Percentiles rank a stretch among this genome's conserved stretches.
These are phyloP conservation scores for Glonium stellatum DNA, from an alignment of 495 filamentous ascomycete genomes.

Conservation along the genomic window DNA sequence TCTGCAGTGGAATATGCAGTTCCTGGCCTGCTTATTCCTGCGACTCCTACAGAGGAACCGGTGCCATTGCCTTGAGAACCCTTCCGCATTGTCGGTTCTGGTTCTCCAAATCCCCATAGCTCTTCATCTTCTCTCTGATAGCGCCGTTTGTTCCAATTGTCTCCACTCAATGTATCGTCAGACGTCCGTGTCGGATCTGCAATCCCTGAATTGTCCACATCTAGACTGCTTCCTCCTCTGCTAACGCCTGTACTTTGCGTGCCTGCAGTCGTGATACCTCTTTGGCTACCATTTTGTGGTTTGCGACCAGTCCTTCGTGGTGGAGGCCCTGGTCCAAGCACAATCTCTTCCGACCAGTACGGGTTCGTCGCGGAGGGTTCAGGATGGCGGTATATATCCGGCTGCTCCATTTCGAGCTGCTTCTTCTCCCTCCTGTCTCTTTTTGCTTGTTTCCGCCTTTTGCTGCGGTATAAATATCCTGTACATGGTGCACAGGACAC, in stretches of 20 bases:
- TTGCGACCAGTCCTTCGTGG: constrained; percentile 51
- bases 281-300: constrained; percentile 44
- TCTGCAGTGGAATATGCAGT: constrained; percentile 36
- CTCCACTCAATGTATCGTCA: constrained; percentile 36
- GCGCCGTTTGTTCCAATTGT: constrained; percentile 64
- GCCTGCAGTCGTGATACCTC: constrained; percentile 44
- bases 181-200: constrained; percentile 15
- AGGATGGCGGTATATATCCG: constrained; percentile 68
- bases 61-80: background rate
- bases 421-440: constrained; percentile 53
- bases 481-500: constrained; percentile 76
- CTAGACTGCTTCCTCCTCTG: constrained; percentile 23
- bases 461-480: constrained; percentile 53
- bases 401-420: constrained; percentile 56
- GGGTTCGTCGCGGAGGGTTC: constrained; percentile 76
- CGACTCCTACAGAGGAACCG: constrained; percentile 48
- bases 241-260: constrained; percentile 23
- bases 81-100: constrained; percentile 37
- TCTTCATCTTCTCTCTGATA: constrained; percentile 83
- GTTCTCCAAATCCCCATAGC: constrained; percentile 54
- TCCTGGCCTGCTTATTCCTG: constrained; percentile 43
- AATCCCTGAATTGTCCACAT: constrained; percentile 14
- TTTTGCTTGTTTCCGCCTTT: constrained; percentile 59
- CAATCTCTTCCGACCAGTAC: constrained; percentile 80
- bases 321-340: constrained; percentile 65